phyloP scores from a whole-genome alignment of 2,329 filamentous ascomycete species.

The Trichoderma semiorbis region DNA sequence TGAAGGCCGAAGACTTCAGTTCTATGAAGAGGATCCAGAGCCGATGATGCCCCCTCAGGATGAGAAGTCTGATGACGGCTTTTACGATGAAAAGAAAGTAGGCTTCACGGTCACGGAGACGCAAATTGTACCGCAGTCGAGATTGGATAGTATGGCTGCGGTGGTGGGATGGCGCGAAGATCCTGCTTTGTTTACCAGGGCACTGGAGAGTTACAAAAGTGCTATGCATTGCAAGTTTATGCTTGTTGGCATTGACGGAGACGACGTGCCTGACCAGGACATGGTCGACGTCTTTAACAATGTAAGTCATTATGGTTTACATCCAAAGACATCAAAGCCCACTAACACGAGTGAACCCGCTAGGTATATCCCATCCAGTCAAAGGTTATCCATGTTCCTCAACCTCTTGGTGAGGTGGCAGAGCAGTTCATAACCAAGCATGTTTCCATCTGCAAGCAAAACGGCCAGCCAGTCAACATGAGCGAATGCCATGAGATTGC shows the following conservation, averaged over 20 bases:
- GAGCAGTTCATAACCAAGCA: constrained; percentile 22
- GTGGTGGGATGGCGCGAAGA: constrained; percentile 28
- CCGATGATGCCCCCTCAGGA: background rate
- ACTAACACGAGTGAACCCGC: background rate
- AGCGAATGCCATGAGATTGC: constrained; percentile 22
- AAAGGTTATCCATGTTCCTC: constrained; percentile 21
- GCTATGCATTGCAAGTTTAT: constrained; percentile 22
- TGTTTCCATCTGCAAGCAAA: constrained; percentile 14
- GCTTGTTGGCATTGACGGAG: constrained; percentile 26
- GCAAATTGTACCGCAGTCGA: constrained; percentile 10
- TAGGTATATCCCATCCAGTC: constrained; percentile 25
- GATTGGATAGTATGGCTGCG: constrained; percentile 24
- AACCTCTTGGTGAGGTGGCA: constrained; percentile 25
- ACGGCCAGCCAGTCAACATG: constrained; percentile 19
- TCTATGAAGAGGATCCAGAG: constrained; percentile 15
- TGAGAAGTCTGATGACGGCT: constrained; percentile 12
- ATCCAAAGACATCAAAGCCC: background rate
- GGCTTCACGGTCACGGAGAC: constrained; percentile 16
- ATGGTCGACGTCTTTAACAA: constrained; percentile 26
- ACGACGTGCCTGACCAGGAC: constrained; percentile 24
- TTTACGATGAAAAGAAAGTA: constrained; percentile 18
- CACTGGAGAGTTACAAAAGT: constrained; percentile 25
- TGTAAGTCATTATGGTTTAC: constrained; percentile 6
- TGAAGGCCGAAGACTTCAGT: constrained; percentile 22
- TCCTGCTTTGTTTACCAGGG: constrained; percentile 23